Conservation (phyloP, 1,284 basidiomycete genomes). For the Bondarzewia mesenterica region DNA sequence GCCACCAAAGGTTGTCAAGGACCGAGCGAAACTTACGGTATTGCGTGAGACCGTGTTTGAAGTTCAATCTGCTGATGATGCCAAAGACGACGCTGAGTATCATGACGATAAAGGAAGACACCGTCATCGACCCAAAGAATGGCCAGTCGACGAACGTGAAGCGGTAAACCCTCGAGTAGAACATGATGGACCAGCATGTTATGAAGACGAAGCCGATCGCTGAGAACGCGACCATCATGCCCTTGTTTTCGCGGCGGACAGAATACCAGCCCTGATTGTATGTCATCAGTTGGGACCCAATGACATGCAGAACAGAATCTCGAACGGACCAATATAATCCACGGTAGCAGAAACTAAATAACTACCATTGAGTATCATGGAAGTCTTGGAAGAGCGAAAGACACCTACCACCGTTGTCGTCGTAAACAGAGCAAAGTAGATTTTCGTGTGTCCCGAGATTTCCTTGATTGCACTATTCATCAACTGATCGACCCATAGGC, state of each 20-base stretch:
- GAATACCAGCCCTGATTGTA: conserved; percentile 42
- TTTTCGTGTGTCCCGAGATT: conserved; percentile 31
- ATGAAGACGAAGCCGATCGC: conserved; percentile 30
- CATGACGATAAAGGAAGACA: conserved; percentile 39
- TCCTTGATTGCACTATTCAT: conserved; percentile 26
- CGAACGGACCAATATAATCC: conserved; percentile 30
- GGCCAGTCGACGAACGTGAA: conserved; percentile 53
- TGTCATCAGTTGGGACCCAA: neutral
- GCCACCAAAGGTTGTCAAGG: neutral
- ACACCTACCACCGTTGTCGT: conserved; percentile 31
- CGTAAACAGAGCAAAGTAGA: conserved; percentile 40
- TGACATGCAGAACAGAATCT: neutral
- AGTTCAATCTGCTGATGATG: conserved; percentile 39
- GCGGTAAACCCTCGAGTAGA: conserved; percentile 39
- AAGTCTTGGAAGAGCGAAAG: conserved; percentile 13
- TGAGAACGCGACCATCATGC: conserved; percentile 36
- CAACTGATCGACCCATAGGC: conserved; percentile 40
- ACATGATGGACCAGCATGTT: conserved; percentile 40
- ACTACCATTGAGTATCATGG: neutral
- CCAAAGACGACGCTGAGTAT: conserved; percentile 36
- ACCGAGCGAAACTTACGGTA: neutral
- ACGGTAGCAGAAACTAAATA: conserved; percentile 39
- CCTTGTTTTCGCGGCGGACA: conserved; percentile 36
- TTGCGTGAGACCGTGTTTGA: conserved; percentile 18
- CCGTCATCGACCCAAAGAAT: conserved; percentile 39